These are phyloP conservation scores for Gastrodia elata DNA, from an alignment of 106 monocot genomes.

Conservation along the genomic window DNA sequence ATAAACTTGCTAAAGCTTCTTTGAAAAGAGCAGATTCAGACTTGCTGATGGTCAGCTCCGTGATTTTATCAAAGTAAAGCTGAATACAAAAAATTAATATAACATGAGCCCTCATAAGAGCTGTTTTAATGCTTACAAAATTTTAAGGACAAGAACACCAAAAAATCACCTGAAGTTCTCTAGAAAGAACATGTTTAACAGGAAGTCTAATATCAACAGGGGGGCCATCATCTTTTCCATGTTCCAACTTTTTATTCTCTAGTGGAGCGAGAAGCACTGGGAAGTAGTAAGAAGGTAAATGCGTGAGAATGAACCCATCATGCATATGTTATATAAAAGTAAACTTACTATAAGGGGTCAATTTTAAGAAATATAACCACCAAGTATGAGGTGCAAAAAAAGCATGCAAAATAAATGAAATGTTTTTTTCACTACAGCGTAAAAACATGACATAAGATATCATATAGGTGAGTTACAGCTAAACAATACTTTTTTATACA, in stretches of 20 bases:
- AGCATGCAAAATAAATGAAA: too few species aligned
- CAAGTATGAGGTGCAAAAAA: too few species aligned
- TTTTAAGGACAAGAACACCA: neutral
- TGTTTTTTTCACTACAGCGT: too few species aligned
- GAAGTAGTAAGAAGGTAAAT: neutral
- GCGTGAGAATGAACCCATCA: neutral
- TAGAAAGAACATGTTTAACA: constrained; percentile 96
- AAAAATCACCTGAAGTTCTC: constrained; percentile 77
- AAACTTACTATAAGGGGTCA: neutral
- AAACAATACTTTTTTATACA: too few species aligned
- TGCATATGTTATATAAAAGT: neutral
- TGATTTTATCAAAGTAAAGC: constrained; percentile 97
- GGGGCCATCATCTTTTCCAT: constrained; percentile 72
- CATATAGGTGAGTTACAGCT: too few species aligned
- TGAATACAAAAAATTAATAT: constrained; percentile 22
- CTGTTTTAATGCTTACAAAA: neutral
- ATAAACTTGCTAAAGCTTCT: constrained; percentile 78
- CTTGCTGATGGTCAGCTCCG: constrained; percentile 57
- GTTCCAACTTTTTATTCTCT: constrained; percentile 67
- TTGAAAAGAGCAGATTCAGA: constrained; percentile 67
- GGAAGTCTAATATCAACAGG: constrained; percentile 86
- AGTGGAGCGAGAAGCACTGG: constrained; percentile 46
- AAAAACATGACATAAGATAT: too few species aligned
- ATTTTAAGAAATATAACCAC: too few species aligned
- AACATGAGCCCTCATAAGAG: neutral